A percentile compares a stretch with the other conserved stretches of the same genome.
Conservation (phyloP, 495 filamentous ascomycete genomes). For the Lichenothelia convexa region DNA sequence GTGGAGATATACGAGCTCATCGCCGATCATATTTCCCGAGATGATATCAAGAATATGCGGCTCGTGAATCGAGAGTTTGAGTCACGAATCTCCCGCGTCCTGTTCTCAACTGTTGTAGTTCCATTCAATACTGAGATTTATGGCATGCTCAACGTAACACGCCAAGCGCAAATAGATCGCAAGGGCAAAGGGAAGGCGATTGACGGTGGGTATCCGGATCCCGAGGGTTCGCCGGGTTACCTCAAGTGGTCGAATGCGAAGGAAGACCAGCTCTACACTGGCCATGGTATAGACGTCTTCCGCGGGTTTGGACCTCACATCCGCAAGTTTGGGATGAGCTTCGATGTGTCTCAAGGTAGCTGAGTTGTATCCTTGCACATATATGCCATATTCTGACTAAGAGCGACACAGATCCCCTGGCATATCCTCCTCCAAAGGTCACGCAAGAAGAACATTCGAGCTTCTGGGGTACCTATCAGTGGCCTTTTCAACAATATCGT, state of each 20-base stretch:
- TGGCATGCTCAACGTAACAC: slow-evolving; percentile 17
- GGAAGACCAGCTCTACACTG: slow-evolving; percentile 18
- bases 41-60: slow-evolving; percentile 30
- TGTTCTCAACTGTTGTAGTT: slow-evolving; percentile 34
- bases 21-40: slow-evolving; percentile 25
- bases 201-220: neutral
- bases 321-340: slow-evolving; percentile 32
- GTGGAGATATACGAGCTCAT: slow-evolving; percentile 33
- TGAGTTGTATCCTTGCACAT: too few species aligned
- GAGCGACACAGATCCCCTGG: too few species aligned
- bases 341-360: slow-evolving; percentile 30
- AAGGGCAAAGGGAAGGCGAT: slow-evolving; percentile 20
- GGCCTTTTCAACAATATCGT: slow-evolving; percentile 30
- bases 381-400: too few species aligned
- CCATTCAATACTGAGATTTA: slow-evolving; percentile 35
- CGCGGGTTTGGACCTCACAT: slow-evolving; percentile 31
- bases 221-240: neutral
- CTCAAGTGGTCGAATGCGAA: slow-evolving; percentile 18
- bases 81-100: slow-evolving; percentile 23
- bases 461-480: slow-evolving; percentile 35
- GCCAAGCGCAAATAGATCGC: slow-evolving; percentile 4
- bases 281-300: slow-evolving; percentile 30
- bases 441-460: slow-evolving; percentile 17
- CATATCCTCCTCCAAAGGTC: too few species aligned
- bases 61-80: slow-evolving; percentile 36